Conservation (phyloP, 306 rosid genomes). For the Dalbergia cochinchinensis region DNA sequence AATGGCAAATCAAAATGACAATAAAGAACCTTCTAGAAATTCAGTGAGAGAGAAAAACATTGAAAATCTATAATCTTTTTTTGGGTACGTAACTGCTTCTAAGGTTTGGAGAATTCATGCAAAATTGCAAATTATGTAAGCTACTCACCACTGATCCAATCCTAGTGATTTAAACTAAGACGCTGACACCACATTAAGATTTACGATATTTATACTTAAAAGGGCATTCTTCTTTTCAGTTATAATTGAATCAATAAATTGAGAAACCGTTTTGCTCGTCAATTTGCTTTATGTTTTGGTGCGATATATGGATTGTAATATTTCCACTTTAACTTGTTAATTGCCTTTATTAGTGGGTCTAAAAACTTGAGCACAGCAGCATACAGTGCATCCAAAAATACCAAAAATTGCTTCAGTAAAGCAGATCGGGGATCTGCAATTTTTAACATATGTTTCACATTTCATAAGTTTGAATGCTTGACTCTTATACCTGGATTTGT, state of each 20-base stretch:
- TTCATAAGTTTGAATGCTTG: neutral
- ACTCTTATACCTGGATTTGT: slow-evolving; percentile 7
- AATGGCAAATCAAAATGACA: neutral
- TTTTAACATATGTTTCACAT: slow-evolving; percentile 16
- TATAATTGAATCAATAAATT: slow-evolving; percentile 20
- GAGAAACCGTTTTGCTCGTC: neutral
- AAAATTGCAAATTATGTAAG: neutral
- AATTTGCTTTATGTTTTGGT: neutral
- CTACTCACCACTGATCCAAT: no score
- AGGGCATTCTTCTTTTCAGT: neutral
- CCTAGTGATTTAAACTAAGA: no score
- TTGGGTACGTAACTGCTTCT: no score
- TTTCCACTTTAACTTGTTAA: neutral
- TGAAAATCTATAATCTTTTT: no score
- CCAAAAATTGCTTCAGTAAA: no score
- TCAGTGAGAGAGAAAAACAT: no score
- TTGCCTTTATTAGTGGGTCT: neutral
- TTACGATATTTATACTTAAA: neutral
- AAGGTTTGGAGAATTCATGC: no score
- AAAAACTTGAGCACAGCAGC: no score
- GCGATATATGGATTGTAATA: neutral
- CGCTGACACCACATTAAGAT: neutral
- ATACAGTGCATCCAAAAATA: no score
- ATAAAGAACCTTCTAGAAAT: neutral
- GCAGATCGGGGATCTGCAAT: neutral